Percentiles rank a stretch among this genome's conserved stretches.
Evolutionary conservation across 1,139 yeast species (phyloP).

Genomic region (Kluyveromyces marxianus): DNA sequence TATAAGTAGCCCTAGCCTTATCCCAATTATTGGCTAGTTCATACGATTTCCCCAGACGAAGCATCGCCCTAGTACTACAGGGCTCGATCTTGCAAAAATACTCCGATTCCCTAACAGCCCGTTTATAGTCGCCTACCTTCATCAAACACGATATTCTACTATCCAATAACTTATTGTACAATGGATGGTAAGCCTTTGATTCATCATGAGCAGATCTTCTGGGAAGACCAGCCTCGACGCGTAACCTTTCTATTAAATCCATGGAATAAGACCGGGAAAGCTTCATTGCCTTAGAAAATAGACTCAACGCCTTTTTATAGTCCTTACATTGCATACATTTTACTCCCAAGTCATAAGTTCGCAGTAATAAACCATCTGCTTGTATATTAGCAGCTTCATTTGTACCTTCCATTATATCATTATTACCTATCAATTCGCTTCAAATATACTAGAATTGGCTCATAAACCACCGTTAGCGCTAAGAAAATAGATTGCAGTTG

Average conservation of each 20-base stretch:
- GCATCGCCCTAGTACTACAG: conserved; percentile 50
- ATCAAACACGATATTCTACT: conserved; percentile 53
- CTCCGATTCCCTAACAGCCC: conserved; percentile 42
- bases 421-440: too few species aligned
- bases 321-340: conserved; percentile 23
- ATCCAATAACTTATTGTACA: conserved; percentile 32
- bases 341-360: conserved; percentile 25
- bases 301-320: conserved; percentile 20
- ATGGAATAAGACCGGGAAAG: conserved; percentile 21
- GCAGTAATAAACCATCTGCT: conserved; percentile 18
- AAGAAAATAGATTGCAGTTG: too few species aligned
- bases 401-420: neutral
- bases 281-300: conserved; percentile 24
- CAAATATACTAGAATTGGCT: too few species aligned
- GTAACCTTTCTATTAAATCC: conserved; percentile 13
- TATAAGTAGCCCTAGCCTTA: conserved; percentile 40
- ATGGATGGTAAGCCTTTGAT: conserved; percentile 26
- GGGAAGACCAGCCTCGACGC: conserved; percentile 15
- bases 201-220: conserved; percentile 10
- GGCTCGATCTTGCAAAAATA: conserved; percentile 43
- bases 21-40: conserved; percentile 28
- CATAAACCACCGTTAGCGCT: too few species aligned
- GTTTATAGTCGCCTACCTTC: conserved; percentile 36
- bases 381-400: neutral
- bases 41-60: conserved; percentile 45